Conservation (phyloP, 495 filamentous ascomycete species). For the Amniculicola lignicola region DNA sequence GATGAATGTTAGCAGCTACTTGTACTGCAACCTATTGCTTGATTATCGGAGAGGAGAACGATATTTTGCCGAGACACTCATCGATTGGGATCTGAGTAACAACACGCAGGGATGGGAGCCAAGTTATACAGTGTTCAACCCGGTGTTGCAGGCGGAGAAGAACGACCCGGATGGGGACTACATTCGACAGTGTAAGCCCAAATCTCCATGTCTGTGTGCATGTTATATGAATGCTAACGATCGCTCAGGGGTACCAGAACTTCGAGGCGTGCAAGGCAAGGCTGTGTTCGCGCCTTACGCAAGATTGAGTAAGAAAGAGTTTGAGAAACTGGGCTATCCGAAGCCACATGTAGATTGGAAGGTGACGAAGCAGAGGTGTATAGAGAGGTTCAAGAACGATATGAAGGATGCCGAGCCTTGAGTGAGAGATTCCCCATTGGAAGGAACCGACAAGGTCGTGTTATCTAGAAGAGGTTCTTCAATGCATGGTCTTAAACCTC, state of each 20-base stretch:
- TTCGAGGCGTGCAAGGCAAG: constrained; percentile 45
- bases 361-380: constrained; percentile 43
- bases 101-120: constrained; percentile 51
- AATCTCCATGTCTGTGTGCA: not conserved
- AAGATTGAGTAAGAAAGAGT: constrained; percentile 42
- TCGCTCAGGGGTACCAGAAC: constrained; percentile 52
- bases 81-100: constrained; percentile 49
- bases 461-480: no score
- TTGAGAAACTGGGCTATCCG: constrained; percentile 49
- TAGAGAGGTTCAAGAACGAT: constrained; percentile 46
- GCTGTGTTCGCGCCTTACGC: constrained; percentile 45
- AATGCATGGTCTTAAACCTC: no score
- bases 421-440: no score
- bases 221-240: not conserved
- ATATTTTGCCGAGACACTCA: constrained; percentile 47
- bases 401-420: constrained; percentile 29
- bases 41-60: constrained; percentile 47
- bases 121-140: constrained; percentile 48
- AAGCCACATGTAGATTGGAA: constrained; percentile 46
- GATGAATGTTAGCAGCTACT: constrained; percentile 45
- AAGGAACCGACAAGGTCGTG: no score
- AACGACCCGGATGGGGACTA: constrained; percentile 56
- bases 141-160: constrained; percentile 47
- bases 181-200: constrained; percentile 48
- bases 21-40: constrained; percentile 46